Base-by-base conservation (phyloP, 257 asterid genomes). In the Scutellaria minor region DNA sequence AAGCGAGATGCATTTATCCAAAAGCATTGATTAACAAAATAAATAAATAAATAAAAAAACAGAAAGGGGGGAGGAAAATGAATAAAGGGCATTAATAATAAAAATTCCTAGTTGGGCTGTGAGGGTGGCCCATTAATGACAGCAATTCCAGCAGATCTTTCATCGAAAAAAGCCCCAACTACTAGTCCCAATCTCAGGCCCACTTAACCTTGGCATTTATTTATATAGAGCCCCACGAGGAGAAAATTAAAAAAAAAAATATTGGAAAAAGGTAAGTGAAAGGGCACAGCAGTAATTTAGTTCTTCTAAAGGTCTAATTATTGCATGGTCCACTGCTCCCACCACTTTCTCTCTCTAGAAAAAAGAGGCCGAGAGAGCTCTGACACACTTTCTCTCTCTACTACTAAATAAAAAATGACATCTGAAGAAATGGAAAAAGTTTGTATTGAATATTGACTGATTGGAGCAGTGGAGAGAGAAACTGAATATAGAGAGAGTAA, bases 281-380 rank as follows among this genome's bases (percentile, higher is more conserved):
- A 70, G 67, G 80, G 64, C 5, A 82, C 5, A 55, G 31, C 1
- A 22, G 75, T 74, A 66, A 74, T 70, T 77, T n/a, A 9, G 7
- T 0, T 20, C 47, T 58, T 42, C 47, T 12, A 56, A 66, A 66
- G 66, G 77, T 40, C 48, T 71, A 77, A 84, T 84, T 71, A 84
- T 84, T 81, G 84, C 63, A 62, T 68, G 86, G 89, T 60, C 89
- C 89, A 84, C 81, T 67, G 60, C 77, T 62, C 80, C 80, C 84
- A 70, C 81, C 76, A 75, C 77, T 65, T 51, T 73, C 78, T 76
- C 44, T 57, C 72, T 68, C 77, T 6, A 5, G 56, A 46, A 46
- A 60, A 13, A 50, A 39, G 64, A 15, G 35, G 50, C 10, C 9
- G 62, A 48, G 75, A 59, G 40, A 57, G 42, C 39, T 70, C 83